phyloP scores from a whole-genome alignment of 1,284 basidiomycete species.

The Ustanciosporium gigantosporum region DNA sequence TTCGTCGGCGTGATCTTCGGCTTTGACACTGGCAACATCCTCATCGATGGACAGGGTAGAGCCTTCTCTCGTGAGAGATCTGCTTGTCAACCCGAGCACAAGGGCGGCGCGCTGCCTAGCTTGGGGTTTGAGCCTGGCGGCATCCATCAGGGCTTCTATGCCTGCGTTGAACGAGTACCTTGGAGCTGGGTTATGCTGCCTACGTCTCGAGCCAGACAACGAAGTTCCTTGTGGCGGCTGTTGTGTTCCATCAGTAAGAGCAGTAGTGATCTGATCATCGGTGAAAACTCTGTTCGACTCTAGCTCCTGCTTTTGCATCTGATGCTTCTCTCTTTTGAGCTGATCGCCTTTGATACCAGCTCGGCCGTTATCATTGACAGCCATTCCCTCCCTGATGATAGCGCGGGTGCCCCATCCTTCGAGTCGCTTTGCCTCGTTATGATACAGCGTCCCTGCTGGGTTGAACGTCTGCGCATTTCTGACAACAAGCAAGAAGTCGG shows the following conservation, averaged over 20 bases:
- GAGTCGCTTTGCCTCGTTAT: slow-evolving; percentile 53
- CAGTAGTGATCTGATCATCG: background rate
- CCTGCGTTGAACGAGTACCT: slow-evolving; percentile 23
- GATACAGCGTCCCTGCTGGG: slow-evolving; percentile 50
- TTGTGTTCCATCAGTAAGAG: background rate
- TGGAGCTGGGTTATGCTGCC: slow-evolving; percentile 6
- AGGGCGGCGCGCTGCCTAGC: slow-evolving; percentile 27
- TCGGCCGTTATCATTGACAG: slow-evolving; percentile 42
- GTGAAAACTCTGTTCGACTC: background rate
- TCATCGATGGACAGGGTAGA: slow-evolving; percentile 9
- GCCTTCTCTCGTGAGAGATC: slow-evolving; percentile 17
- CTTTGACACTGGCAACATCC: background rate
- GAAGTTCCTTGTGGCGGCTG: background rate
- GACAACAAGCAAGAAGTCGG: slow-evolving; percentile 53
- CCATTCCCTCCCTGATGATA: slow-evolving; percentile 49
- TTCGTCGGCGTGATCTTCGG: slow-evolving; percentile 6
- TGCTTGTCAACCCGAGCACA: slow-evolving; percentile 22
- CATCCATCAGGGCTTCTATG: slow-evolving; percentile 31
- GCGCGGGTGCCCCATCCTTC: slow-evolving; percentile 48
- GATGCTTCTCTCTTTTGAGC: slow-evolving; percentile 14
- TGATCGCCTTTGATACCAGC: slow-evolving; percentile 31
- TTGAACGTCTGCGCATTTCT: slow-evolving; percentile 57
- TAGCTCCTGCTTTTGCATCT: slow-evolving; percentile 12
- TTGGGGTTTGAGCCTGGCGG: slow-evolving; percentile 23
- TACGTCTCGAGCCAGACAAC: background rate